Evolutionary conservation across 1,139 yeast genomes (phyloP).

Genomic region (Saccharomyces pastorianus): DNA sequence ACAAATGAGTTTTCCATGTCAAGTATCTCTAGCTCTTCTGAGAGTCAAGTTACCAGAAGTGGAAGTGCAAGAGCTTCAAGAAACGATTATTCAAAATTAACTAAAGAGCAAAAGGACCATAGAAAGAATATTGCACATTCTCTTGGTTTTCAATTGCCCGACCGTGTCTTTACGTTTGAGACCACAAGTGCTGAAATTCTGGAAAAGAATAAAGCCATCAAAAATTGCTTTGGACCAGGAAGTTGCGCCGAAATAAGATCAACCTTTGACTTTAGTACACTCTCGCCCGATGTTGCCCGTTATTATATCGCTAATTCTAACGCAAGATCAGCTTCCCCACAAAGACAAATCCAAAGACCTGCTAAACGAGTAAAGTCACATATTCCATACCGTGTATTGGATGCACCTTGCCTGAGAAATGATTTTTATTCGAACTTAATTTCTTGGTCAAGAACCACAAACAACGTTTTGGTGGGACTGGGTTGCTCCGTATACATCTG

Average conservation of each 20-base stretch:
- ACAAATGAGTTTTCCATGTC: slow-evolving; percentile 13
- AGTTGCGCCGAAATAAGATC: slow-evolving; percentile 13
- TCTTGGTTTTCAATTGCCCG: slow-evolving; percentile 34
- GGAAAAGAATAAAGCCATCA: not conserved
- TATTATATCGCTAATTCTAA: slow-evolving; percentile 13
- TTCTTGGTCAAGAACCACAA: slow-evolving; percentile 56
- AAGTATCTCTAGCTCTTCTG: slow-evolving; percentile 13
- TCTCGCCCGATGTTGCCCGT: slow-evolving; percentile 20
- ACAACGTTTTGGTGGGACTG: slow-evolving; percentile 62
- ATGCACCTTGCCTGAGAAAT: slow-evolving; percentile 68
- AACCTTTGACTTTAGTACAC: slow-evolving; percentile 9
- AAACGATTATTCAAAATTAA: not conserved
- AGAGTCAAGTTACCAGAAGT: slow-evolving; percentile 8
- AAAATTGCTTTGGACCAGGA: slow-evolving; percentile 4
- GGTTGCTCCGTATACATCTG: slow-evolving; percentile 56
- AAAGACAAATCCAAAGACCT: slow-evolving; percentile 11
- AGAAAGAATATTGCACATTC: slow-evolving; percentile 42
- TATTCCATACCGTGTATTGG: slow-evolving; percentile 46
- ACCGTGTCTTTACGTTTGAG: slow-evolving; percentile 15
- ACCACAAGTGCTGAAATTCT: slow-evolving; percentile 2
- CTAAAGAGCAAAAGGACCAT: slow-evolving; percentile 20
- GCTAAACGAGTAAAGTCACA: slow-evolving; percentile 26
- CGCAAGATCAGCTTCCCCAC: not conserved
- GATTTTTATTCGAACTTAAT: slow-evolving; percentile 76
- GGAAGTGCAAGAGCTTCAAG: slow-evolving; percentile 6